These are phyloP conservation scores for Hericium coralloides DNA, from an alignment of 768 basidiomycete species.

Conservation along the genomic window DNA sequence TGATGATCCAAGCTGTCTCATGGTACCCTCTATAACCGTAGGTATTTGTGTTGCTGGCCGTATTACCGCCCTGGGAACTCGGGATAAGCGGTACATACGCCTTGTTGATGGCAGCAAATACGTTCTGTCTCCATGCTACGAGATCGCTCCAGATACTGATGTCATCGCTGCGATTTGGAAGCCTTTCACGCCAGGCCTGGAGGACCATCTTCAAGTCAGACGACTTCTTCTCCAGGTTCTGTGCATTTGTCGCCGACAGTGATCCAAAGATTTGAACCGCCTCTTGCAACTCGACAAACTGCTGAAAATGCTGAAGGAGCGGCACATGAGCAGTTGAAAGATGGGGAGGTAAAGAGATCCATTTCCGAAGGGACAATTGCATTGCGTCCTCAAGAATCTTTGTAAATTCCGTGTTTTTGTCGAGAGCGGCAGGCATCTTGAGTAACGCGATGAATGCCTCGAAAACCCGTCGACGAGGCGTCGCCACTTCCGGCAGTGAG, in stretches of 20 bases:
- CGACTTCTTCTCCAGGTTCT: conserved; percentile 91
- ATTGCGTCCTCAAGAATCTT: conserved; percentile 90
- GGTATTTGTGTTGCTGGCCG: conserved; percentile 58
- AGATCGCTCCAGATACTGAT: conserved; percentile 98
- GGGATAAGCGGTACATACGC: conserved; percentile 87
- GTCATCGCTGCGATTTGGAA: conserved; percentile 94
- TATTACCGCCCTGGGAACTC: conserved; percentile 37
- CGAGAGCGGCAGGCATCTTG: conserved; percentile 70
- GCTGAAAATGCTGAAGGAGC: conserved; percentile 94
- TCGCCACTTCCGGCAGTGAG: conserved; percentile 76
- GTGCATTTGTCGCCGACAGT: conserved; percentile 74
- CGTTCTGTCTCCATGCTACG: conserved; percentile 98
- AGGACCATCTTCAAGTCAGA: conserved; percentile 94
- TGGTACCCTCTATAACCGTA: conserved; percentile 95
- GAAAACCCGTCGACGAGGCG: conserved; percentile 95
- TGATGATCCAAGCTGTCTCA: conserved; percentile 99
- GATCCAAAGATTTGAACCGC: conserved; percentile 92
- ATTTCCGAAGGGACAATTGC: conserved; percentile 93
- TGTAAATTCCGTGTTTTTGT: conserved; percentile 84
- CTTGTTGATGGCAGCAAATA: conserved; percentile 95
- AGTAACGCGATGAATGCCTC: conserved; percentile 90
- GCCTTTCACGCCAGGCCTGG: conserved; percentile 92
- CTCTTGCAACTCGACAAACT: conserved; percentile 96
- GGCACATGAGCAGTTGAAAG: conserved; percentile 92
- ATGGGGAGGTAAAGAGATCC: conserved; percentile 80